phyloP scores from a whole-genome alignment of 306 rosid genomes.

The Rosa multiflora region DNA sequence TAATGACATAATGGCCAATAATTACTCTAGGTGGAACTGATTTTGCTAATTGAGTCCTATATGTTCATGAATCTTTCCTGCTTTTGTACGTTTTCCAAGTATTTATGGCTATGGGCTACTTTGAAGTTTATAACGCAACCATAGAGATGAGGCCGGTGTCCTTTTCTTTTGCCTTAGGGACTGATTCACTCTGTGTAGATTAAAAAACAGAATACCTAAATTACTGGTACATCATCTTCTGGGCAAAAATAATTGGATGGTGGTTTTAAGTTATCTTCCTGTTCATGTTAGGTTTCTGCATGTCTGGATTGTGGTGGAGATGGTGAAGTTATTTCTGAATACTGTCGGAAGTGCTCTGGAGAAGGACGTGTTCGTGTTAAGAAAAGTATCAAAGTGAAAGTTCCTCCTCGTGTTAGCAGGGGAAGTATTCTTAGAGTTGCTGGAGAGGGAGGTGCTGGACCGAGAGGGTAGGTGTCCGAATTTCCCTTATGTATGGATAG shows the following conservation, averaged over 20 bases:
- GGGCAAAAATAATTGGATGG: not conserved
- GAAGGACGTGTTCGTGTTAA: conserved; percentile 79
- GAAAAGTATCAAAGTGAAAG: conserved; percentile 84
- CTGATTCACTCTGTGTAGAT: too few species aligned
- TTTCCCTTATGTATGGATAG: conserved; percentile 13
- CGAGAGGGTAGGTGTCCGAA: conserved; percentile 71
- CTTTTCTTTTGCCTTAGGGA: too few species aligned
- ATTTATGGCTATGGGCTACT: not conserved
- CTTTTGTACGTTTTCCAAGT: not conserved
- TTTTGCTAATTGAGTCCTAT: not conserved
- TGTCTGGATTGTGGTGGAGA: conserved; percentile 93
- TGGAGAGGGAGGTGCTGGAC: conserved; percentile 96
- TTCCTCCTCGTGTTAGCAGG: conserved; percentile 87
- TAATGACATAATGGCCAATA: not conserved
- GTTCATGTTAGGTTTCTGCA: conserved; percentile 67
- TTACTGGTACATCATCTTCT: not conserved
- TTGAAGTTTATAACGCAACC: not conserved
- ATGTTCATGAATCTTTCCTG: not conserved
- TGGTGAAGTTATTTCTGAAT: conserved; percentile 89
- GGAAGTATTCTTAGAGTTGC: conserved; percentile 93
- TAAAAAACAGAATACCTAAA: not conserved
- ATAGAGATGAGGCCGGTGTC: too few species aligned
- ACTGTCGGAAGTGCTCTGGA: conserved; percentile 85
- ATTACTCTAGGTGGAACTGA: not conserved
- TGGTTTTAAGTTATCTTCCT: not conserved